phyloP scores from a whole-genome alignment of 208 protist species.

The Blastocrithidia nonstop region DNA sequence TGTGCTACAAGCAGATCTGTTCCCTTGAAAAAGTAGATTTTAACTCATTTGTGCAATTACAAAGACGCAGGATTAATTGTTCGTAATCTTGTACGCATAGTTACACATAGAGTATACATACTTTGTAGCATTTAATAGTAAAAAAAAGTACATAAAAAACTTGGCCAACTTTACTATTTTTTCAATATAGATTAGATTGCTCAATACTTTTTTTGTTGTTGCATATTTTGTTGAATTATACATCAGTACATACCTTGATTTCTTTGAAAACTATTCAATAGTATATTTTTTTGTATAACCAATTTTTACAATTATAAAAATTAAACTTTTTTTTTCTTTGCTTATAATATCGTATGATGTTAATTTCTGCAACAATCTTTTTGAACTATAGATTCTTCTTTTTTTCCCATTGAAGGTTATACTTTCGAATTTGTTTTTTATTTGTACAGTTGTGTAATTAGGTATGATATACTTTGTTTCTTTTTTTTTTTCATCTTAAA shows the following conservation, averaged over 20 bases:
- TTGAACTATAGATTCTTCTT: no score
- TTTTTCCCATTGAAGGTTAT: no score
- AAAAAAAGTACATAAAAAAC: not conserved
- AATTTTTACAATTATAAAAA: not conserved
- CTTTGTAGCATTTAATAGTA: not conserved
- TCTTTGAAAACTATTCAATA: not conserved
- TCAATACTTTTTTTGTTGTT: not conserved
- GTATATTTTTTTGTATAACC: not conserved
- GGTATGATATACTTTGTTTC: not conserved
- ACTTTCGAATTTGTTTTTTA: no score
- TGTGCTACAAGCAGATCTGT: conserved; percentile 52
- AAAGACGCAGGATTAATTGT: conserved; percentile 73
- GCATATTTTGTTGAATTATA: not conserved
- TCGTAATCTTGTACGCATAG: conserved; percentile 60
- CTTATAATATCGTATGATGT: no score
- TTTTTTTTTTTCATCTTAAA: conserved; percentile 1
- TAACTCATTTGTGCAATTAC: conserved; percentile 76
- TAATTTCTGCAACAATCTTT: no score
- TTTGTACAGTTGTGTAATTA: not conserved
- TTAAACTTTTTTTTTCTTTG: no score
- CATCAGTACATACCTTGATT: not conserved
- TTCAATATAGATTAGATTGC: not conserved
- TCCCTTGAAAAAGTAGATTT: conserved; percentile 37
- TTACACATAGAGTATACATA: conserved; percentile 8
- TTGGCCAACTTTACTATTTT: not conserved